A percentile compares a stretch with the other conserved stretches of the same genome.
Conservation (phyloP, 2,329 filamentous ascomycete genomes). For the Didymella exigua region DNA sequence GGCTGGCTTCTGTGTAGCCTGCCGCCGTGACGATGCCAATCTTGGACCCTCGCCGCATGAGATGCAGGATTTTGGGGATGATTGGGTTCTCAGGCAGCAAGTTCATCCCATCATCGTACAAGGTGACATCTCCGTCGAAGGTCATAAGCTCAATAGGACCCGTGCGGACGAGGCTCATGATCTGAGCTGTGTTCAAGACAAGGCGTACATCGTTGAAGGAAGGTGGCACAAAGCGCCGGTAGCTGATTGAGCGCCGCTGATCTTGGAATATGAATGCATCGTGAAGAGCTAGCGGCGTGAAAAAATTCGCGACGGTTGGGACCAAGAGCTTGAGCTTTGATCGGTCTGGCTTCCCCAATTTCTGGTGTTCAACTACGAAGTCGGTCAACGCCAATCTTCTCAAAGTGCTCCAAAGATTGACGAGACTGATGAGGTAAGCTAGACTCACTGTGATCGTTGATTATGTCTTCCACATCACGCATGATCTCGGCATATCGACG, state of each 20-base stretch:
- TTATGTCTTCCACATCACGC: conserved; percentile 87
- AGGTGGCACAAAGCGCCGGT: conserved; percentile 88
- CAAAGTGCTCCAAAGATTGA: background rate
- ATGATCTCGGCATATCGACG: conserved; percentile 94
- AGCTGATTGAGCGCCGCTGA: conserved; percentile 81
- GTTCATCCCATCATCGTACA: conserved; percentile 83
- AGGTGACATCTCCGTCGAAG: conserved; percentile 96
- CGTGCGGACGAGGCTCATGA: conserved; percentile 81
- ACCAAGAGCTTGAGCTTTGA: conserved; percentile 94
- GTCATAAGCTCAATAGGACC: conserved; percentile 83
- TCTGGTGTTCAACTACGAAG: conserved; percentile 70
- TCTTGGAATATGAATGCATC: conserved; percentile 94
- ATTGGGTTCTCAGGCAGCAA: conserved; percentile 77
- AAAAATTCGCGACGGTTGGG: conserved; percentile 89
- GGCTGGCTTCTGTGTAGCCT: conserved; percentile 85
- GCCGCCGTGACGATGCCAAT: conserved; percentile 97
- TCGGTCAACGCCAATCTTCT: conserved; percentile 7
- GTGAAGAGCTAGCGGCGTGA: conserved; percentile 83
- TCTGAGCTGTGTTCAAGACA: conserved; percentile 91
- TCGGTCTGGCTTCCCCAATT: conserved; percentile 66
- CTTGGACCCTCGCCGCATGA: conserved; percentile 78
- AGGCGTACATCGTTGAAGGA: conserved; percentile 97
- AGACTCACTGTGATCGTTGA: conserved; percentile 82
- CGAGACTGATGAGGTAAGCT: too few species aligned
- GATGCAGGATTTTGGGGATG: conserved; percentile 69